These are phyloP conservation scores for Artemisia princeps DNA, from an alignment of 140 eudicot genomes.

Conservation along the genomic window DNA sequence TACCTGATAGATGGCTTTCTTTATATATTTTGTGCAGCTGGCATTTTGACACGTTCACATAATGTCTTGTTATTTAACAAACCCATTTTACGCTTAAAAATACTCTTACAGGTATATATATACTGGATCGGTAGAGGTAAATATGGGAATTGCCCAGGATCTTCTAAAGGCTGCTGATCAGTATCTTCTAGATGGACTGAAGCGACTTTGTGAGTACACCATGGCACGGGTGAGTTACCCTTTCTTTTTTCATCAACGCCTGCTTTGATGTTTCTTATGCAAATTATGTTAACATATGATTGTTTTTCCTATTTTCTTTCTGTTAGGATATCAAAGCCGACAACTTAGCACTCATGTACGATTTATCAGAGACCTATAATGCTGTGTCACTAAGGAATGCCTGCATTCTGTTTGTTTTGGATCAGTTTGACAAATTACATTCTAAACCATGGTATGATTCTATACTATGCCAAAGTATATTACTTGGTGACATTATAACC, in stretches of 20 bases:
- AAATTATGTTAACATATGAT: constrained; percentile 13
- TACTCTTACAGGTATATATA: constrained; percentile 58
- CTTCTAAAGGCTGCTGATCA: constrained; percentile 88
- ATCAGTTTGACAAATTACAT: constrained; percentile 41
- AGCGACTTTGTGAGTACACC: constrained; percentile 73
- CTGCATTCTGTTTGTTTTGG: constrained; percentile 65
- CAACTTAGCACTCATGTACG: constrained; percentile 58
- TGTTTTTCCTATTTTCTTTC: constrained; percentile 11
- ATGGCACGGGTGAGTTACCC: constrained; percentile 59
- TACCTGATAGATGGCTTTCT: too few relatives aligned
- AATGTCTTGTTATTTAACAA: not conserved
- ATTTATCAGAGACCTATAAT: constrained; percentile 66
- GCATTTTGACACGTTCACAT: too few relatives aligned
- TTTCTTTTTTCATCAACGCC: not conserved
- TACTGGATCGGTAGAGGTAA: constrained; percentile 79
- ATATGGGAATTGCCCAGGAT: constrained; percentile 63
- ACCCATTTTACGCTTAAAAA: not conserved
- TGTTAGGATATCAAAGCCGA: constrained; percentile 48
- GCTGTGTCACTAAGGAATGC: constrained; percentile 55
- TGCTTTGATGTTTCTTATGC: not conserved
- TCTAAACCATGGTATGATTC: constrained; percentile 55
- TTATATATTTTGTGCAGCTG: too few relatives aligned
- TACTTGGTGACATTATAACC: constrained; percentile 1
- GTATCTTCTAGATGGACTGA: constrained; percentile 80
- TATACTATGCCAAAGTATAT: not conserved